phyloP scores from a whole-genome alignment of 169 alveolate genomes.

The Amoebophrya sp. region DNA sequence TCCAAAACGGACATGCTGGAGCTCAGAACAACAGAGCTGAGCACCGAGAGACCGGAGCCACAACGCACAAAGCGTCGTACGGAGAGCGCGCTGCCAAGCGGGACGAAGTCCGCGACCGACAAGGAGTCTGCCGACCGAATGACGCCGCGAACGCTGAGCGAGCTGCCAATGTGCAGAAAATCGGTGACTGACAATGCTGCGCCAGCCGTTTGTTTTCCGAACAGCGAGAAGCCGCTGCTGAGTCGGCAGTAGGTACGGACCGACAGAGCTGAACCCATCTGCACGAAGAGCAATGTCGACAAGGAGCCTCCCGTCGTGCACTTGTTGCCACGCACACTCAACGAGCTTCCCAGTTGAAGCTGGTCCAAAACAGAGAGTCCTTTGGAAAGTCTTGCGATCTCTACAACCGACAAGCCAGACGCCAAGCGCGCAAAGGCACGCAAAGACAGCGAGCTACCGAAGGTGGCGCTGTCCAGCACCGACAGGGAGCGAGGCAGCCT shows the following conservation, averaged over 20 bases:
- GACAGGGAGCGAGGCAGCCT: constrained; percentile 10
- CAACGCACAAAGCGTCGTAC: background rate
- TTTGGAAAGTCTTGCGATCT: background rate
- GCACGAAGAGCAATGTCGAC: background rate
- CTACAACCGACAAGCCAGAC: background rate
- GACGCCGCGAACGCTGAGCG: background rate
- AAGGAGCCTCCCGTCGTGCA: background rate
- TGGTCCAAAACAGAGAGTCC: background rate
- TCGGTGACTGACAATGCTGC: background rate
- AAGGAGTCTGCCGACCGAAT: background rate
- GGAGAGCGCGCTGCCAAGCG: background rate
- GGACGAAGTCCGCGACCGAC: background rate
- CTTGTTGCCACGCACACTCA: background rate
- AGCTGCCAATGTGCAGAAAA: background rate
- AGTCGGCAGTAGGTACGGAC: constrained; percentile 1
- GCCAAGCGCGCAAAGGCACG: background rate
- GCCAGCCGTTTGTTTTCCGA: background rate
- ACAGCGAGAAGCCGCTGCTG: background rate
- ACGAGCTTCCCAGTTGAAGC: background rate
- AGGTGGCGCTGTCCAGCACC: background rate
- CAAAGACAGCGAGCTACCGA: background rate
- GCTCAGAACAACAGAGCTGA: background rate
- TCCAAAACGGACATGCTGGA: background rate
- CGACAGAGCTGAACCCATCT: background rate
- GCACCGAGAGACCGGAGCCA: constrained; percentile 5